phyloP scores from a whole-genome alignment of 2,329 filamentous ascomycete genomes.

The Emergomyces orientalis region DNA sequence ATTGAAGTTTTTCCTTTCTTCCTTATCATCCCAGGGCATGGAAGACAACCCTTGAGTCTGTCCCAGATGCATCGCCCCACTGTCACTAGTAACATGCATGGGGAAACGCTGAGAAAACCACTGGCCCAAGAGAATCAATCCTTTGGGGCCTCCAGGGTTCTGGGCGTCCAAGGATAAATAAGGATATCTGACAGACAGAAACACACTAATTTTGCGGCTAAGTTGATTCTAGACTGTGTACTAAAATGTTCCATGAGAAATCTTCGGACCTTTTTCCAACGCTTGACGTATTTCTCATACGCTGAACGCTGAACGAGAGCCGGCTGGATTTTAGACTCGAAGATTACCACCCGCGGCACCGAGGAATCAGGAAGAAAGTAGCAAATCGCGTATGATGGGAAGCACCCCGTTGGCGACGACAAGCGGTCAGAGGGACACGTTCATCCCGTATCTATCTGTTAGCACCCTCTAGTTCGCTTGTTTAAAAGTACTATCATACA shows the following conservation, averaged over 20 bases:
- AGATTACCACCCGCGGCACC: too few species aligned
- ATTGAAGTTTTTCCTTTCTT: too few species aligned
- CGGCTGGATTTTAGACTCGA: too few species aligned
- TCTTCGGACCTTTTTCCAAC: not conserved
- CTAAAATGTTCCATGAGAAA: not conserved
- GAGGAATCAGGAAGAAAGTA: not conserved
- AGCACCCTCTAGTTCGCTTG: too few species aligned
- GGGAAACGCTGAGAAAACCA: not conserved
- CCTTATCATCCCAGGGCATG: not conserved
- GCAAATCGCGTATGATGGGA: too few species aligned
- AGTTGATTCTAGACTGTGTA: not conserved
- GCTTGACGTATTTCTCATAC: not conserved
- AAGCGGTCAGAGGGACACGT: not conserved
- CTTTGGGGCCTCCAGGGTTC: not conserved
- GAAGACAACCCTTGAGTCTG: not conserved
- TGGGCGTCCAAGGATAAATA: not conserved
- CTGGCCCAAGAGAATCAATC: not conserved
- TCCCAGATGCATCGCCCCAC: conserved; percentile 1
- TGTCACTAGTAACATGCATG: not conserved
- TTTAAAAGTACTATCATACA: too few species aligned
- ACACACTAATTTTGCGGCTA: not conserved
- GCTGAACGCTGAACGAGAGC: too few species aligned
- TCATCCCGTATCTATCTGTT: not conserved
- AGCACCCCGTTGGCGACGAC: not conserved
- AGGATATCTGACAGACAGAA: not conserved